A percentile compares a stretch with the other conserved stretches of the same genome.
Conservation (phyloP, 257 asterid species). For the Ilex asprella region DNA sequence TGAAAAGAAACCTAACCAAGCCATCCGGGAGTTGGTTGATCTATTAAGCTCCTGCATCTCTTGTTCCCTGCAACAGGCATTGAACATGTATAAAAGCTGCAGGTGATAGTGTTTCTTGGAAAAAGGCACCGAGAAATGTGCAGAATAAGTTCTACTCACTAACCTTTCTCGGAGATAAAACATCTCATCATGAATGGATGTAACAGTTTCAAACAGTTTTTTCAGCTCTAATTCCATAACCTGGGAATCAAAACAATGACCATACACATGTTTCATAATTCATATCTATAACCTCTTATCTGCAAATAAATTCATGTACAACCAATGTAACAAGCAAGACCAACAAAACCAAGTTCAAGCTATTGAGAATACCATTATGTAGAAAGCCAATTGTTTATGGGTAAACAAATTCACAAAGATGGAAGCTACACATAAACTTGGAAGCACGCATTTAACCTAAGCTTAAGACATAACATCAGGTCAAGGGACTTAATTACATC, state of each 20-base stretch:
- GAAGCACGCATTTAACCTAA: no score
- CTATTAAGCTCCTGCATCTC: constrained; percentile 74
- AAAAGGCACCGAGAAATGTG: no score
- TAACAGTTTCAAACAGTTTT: constrained; percentile 62
- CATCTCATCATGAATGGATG: constrained; percentile 79
- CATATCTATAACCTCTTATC: neutral
- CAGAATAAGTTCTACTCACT: constrained; percentile 9
- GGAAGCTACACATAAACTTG: no score
- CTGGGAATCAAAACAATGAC: constrained; percentile 22
- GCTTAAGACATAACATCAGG: no score
- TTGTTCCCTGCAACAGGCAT: constrained; percentile 45
- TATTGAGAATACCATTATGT: no score
- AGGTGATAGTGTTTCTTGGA: no score
- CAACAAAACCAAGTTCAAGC: neutral
- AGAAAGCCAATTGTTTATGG: no score
- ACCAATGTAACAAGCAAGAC: neutral
- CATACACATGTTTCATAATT: constrained; percentile 5
- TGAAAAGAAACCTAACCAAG: constrained; percentile 62
- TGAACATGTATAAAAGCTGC: no score
- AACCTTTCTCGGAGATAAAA: constrained; percentile 72
- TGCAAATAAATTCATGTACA: neutral
- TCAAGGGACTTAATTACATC: no score
- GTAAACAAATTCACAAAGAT: no score
- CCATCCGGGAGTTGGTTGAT: constrained; percentile 72
- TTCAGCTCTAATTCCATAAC: constrained; percentile 72